Evolutionary conservation across 805 yeast species (phyloP), one percentile per base, ranked within the genome.

Genomic region (Kodamaea neixiangensis): DNA sequence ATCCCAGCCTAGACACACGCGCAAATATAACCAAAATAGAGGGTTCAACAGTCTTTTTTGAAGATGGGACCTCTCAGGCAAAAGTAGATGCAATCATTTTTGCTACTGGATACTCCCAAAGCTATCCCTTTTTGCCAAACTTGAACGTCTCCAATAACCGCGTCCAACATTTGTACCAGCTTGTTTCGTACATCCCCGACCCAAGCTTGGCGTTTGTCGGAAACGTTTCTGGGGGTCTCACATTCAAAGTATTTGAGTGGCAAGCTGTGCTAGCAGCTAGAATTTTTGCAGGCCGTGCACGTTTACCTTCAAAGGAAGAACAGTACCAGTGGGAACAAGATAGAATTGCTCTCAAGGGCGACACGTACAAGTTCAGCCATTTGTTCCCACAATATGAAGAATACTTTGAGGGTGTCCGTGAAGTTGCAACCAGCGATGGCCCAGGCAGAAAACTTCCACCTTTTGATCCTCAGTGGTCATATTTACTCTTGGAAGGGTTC

Each of bases 161-260:
- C 43, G 56, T 68, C 17, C 68, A 66, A 21, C 61, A 63, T 13
- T 50, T 68, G 9, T 73, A 63, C 43, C 68, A 63, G 33, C 73
- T 69, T 52, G 68, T 73, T 1, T 67, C 71, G 51, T 59, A 57
- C 42, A 56, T 60, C 5, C 61, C 62, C 10, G 73, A 72, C 46
- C 74, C 73, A 1, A 48, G 60, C 10, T 48, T 72, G n/a, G 55
- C 72, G 1, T 58, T 67, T 48, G 66, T 72, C 7, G 77, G 78
- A 7, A 63, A 66, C 3, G 69, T 73, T 44, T 61, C 66, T 1
- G 75, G 71, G 33, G 76, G 73, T 1, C 60, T 74, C 20, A 65
- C 75, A 0, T 72, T 73, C 55, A 61, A 73, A 43, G 71, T 66
- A 1, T 74, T 69, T 57, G 78, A 75, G 53, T 73, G 64, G 58